A percentile compares a stretch with the other conserved stretches of the same genome.
These are phyloP conservation scores for Serendipita sp. DNA, from an alignment of 768 basidiomycete species.

Conservation along the genomic window DNA sequence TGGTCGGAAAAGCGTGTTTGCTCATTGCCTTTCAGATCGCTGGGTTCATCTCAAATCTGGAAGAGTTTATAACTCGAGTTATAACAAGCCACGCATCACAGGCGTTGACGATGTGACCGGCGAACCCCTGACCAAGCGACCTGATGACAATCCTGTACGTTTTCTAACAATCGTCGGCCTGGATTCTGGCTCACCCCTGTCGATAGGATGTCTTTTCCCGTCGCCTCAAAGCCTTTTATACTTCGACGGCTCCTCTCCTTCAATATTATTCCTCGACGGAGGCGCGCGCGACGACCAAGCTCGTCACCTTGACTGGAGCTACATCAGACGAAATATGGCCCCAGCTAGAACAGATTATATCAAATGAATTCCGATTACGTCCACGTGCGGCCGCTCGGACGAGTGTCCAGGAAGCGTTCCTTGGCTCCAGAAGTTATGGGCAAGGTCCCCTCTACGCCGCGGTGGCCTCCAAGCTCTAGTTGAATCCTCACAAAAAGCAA, in stretches of 20 bases:
- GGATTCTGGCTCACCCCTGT: slow-evolving; percentile 5
- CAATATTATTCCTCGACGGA: slow-evolving; percentile 39
- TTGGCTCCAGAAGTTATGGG: neutral
- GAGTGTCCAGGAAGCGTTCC: neutral
- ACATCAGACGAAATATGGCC: slow-evolving; percentile 90
- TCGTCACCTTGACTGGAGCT: slow-evolving; percentile 48
- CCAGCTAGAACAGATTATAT: slow-evolving; percentile 45
- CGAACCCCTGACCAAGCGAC: slow-evolving; percentile 71
- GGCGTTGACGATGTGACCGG: slow-evolving; percentile 78
- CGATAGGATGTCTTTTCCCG: slow-evolving; percentile 59
- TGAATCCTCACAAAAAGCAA: neutral
- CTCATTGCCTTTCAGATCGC: slow-evolving; percentile 32
- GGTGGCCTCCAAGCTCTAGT: neutral
- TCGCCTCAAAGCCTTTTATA: slow-evolving; percentile 61
- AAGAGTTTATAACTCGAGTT: slow-evolving; percentile 77
- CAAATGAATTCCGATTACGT: neutral
- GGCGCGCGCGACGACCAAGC: slow-evolving; percentile 22
- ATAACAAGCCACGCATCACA: slow-evolving; percentile 64
- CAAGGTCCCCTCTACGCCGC: neutral
- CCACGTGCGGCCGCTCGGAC: neutral
- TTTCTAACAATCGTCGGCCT: slow-evolving; percentile 9
- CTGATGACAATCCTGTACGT: slow-evolving; percentile 76
- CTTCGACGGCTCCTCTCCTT: slow-evolving; percentile 66
- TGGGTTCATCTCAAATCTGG: slow-evolving; percentile 83
- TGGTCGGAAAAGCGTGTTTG: too few relatives aligned